Percentiles rank a stretch among this genome's conserved stretches.
Evolutionary conservation across 2,329 filamentous ascomycete genomes (phyloP).

Genomic region (Ophiocordyceps robertsii): DNA sequence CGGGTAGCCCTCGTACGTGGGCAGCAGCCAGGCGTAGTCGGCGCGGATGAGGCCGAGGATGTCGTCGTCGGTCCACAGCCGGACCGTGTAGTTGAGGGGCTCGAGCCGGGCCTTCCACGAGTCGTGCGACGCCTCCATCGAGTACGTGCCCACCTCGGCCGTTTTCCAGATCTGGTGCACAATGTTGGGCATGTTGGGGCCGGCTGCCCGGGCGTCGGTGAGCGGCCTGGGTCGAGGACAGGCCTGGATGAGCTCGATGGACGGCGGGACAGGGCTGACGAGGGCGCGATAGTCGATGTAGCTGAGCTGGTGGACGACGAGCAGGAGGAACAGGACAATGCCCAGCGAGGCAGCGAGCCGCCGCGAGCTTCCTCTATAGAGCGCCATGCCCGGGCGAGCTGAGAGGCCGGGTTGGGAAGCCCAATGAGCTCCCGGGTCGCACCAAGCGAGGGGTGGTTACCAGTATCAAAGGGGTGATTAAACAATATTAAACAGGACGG

Average conservation of each 20-base stretch:
- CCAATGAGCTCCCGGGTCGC: too few relatives aligned
- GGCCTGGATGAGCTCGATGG: neutral
- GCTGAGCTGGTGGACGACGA: neutral
- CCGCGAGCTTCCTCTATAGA: neutral
- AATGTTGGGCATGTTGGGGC: slow-evolving; percentile 4
- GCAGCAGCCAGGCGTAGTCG: slow-evolving; percentile 9
- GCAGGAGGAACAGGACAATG: neutral
- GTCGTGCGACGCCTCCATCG: slow-evolving; percentile 3
- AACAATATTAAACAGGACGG: too few relatives aligned
- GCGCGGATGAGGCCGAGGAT: slow-evolving; percentile 5
- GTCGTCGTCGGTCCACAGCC: slow-evolving; percentile 11
- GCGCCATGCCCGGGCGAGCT: too few relatives aligned
- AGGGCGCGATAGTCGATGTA: neutral
- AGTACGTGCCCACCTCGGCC: slow-evolving; percentile 6
- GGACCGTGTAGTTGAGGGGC: slow-evolving; percentile 9
- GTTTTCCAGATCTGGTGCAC: slow-evolving; percentile 13
- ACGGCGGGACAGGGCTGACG: neutral
- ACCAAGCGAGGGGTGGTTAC: too few relatives aligned
- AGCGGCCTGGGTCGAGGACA: neutral
- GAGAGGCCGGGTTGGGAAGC: too few relatives aligned
- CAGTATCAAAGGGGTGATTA: too few relatives aligned
- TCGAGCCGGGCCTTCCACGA: slow-evolving; percentile 7
- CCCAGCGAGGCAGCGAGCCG: neutral
- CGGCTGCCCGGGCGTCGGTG: neutral
- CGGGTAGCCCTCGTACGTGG: slow-evolving; percentile 9